These are phyloP conservation scores for Galerina marginata DNA, from an alignment of 768 basidiomycete species.

Conservation along the genomic window DNA sequence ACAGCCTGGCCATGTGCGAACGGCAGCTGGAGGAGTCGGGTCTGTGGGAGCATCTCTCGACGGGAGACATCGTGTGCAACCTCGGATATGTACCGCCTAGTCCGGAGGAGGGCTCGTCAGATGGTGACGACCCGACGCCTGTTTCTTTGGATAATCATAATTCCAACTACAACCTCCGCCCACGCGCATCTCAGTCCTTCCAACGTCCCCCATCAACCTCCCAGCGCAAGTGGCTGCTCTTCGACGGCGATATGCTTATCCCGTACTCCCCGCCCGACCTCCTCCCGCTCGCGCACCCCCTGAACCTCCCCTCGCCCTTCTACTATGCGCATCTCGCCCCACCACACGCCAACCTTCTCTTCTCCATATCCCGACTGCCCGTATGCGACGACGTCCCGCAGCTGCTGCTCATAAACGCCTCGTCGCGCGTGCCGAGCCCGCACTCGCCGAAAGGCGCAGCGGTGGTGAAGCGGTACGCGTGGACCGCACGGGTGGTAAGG, in stretches of 20 bases:
- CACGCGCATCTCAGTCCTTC: constrained; percentile 6
- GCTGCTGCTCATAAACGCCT: constrained; percentile 51
- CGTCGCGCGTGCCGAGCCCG: constrained; percentile 59
- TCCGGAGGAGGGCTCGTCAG: constrained; percentile 33
- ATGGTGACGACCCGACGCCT: constrained; percentile 21
- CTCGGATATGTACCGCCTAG: constrained; percentile 72
- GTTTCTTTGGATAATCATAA: constrained; percentile 6
- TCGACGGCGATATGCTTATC: constrained; percentile 64
- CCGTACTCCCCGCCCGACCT: constrained; percentile 65
- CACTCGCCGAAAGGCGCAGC: constrained; percentile 65
- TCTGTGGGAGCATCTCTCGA: constrained; percentile 77
- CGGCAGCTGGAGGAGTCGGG: constrained; percentile 69
- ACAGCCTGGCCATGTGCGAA: constrained; percentile 62
- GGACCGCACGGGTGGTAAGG: constrained; percentile 57
- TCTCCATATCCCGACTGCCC: constrained; percentile 41
- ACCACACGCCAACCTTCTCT: constrained; percentile 41
- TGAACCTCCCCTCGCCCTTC: constrained; percentile 74
- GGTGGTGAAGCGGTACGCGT: constrained; percentile 64
- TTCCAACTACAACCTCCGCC: constrained; percentile 8
- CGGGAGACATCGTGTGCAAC: constrained; percentile 81
- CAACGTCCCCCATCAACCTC: constrained; percentile 6
- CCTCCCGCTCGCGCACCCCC: constrained; percentile 58
- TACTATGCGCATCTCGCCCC: constrained; percentile 76
- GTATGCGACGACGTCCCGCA: constrained; percentile 48
- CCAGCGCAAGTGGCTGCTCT: constrained; percentile 69